These are phyloP conservation scores for Gaeumannomyces tritici DNA, from an alignment of 2,329 filamentous ascomycete species.

Conservation along the genomic window DNA sequence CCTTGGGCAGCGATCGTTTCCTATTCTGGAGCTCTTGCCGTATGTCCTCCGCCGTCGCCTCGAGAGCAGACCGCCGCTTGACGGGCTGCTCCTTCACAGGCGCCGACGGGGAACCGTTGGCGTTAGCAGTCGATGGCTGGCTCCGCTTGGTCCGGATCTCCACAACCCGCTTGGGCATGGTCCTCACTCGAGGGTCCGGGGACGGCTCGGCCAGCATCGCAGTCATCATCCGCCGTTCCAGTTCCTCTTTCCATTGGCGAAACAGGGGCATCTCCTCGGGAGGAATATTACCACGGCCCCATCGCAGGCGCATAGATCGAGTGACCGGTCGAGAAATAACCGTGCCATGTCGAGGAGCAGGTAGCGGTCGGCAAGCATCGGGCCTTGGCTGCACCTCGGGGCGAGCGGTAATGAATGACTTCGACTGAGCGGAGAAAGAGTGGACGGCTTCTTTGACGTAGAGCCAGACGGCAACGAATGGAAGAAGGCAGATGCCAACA, in stretches of 20 bases:
- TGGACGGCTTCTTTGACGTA: neutral
- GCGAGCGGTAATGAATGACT: neutral
- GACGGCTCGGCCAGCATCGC: neutral
- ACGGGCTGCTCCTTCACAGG: neutral
- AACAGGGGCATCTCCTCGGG: neutral
- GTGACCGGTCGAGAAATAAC: neutral
- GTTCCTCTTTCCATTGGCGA: too few relatives aligned
- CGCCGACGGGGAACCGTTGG: too few relatives aligned
- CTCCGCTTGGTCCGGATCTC: neutral
- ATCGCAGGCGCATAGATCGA: neutral
- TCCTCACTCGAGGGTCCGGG: neutral
- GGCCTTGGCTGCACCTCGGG: neutral
- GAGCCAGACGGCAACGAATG: neutral
- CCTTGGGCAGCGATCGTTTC: too few relatives aligned
- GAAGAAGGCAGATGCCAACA: neutral
- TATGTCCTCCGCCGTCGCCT: too few relatives aligned
- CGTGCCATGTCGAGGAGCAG: too few relatives aligned
- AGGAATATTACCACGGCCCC: neutral
- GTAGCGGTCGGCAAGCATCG: too few relatives aligned
- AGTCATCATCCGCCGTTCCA: neutral
- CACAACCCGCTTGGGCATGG: neutral
- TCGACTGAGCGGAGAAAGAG: neutral
- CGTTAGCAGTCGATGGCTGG: neutral
- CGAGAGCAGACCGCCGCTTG: neutral
- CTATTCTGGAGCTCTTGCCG: too few relatives aligned